phyloP scores from a whole-genome alignment of 2,329 filamentous ascomycete genomes.

The Claviceps arundinis region DNA sequence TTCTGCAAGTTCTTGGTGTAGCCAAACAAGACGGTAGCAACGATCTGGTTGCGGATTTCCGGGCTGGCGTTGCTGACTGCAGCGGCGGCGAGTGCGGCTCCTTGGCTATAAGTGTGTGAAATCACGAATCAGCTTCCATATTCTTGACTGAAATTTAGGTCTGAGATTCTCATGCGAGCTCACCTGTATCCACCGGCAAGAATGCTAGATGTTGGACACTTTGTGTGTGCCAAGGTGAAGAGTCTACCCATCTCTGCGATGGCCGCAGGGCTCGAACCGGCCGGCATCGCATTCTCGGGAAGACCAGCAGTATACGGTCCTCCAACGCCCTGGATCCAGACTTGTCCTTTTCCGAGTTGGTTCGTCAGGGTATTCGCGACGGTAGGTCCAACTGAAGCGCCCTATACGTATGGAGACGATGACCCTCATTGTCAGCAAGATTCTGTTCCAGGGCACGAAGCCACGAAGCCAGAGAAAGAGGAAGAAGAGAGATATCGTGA shows the following conservation, averaged over 20 bases:
- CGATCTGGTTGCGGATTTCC: constrained; percentile 20
- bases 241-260: constrained; percentile 28
- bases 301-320: constrained; percentile 24
- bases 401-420: background rate
- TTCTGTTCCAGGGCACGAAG: no score
- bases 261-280: constrained; percentile 22
- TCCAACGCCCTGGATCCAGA: constrained; percentile 32
- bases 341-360: constrained; percentile 11
- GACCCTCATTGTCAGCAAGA: background rate
- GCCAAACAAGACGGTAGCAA: constrained; percentile 24
- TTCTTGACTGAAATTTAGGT: background rate
- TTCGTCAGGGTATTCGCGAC: constrained; percentile 17
- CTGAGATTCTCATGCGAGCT: background rate
- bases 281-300: constrained; percentile 22
- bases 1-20: constrained; percentile 32
- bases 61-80: constrained; percentile 21
- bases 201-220: constrained; percentile 29
- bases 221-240: constrained; percentile 24
- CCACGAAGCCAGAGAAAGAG: background rate
- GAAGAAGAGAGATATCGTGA: background rate
- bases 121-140: background rate
- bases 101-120: constrained; percentile 16
- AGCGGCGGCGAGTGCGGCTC: constrained; percentile 29
- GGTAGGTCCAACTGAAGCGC: constrained; percentile 12
- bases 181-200: constrained; percentile 26